Base-by-base conservation (phyloP, 2,329 filamentous ascomycete genomes). In the Allantophomopsis cytisporea region DNA sequence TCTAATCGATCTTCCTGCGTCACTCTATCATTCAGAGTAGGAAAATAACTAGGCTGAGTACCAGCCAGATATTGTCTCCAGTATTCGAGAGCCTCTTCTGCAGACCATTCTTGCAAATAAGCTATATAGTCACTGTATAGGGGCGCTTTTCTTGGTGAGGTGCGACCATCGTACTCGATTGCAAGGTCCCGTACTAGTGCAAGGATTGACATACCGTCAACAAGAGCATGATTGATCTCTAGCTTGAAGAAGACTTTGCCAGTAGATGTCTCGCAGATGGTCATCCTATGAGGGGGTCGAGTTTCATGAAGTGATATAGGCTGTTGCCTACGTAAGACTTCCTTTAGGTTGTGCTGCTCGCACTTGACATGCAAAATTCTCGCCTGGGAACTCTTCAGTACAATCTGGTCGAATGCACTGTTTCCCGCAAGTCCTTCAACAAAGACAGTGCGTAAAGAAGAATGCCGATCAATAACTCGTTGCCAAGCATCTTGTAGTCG, bases 191-290 rank as follows among this genome's bases (percentile, higher is more conserved):
- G 55, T 5, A 68, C 49, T 5, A 71, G 57, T 35, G 68, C 63
- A 0, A 65, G 60, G 34, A 70, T 63, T 0, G 68, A 71, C 31
- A 58, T 60, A 1, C 68, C 69, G 50, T 73, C 69, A 54, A 64
- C 66, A 21, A 68, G 62, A 8, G 61, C 63, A 45, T 72, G 68
- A 44, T 62, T 71, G 14, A 73, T 54, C 40, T 72, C 68, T 11
- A 71, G 51, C 31, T 63, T 63, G 33, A 62, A 61, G 46, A 63
- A 65, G 0, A 68, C 41, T 35, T 52, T 54, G 11, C 53, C 52
- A 1, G 46, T 44, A 3, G 50, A 50, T 8, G 61, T 64, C 46
- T 61, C 57, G 40, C 62, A 66, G 23, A 69, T 56, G 1, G 57
- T 63, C 36, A 69, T 57, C 5, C 60, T 59, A 47, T 71, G 63